Evolutionary conservation across 2,329 filamentous ascomycete species (phyloP).

Genomic region (Paracorniculantispora psalliotae): DNA sequence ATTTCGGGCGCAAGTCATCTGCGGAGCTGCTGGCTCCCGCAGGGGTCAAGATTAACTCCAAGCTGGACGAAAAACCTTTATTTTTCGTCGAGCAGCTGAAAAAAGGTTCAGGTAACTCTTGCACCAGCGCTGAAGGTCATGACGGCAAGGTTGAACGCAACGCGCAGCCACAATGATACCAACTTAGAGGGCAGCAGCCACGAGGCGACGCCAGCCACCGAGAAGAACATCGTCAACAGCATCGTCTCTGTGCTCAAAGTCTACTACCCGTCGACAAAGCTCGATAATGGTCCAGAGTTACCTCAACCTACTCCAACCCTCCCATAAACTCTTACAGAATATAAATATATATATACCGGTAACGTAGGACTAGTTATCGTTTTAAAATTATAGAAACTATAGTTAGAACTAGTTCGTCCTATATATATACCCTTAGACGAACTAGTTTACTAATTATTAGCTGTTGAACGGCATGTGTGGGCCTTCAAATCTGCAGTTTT

Average conservation of each 20-base stretch:
- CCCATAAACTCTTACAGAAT: no score
- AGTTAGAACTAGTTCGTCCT: no score
- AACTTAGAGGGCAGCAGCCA: no score
- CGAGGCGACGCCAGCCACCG: not conserved
- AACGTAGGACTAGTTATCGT: no score
- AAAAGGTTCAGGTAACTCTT: constrained; percentile 17
- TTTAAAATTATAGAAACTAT: no score
- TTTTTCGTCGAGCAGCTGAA: constrained; percentile 19
- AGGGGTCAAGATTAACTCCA: not conserved
- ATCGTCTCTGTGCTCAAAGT: constrained; percentile 16
- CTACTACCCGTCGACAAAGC: constrained; percentile 16
- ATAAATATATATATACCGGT: no score
- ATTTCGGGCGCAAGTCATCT: constrained; percentile 18
- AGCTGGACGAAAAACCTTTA: constrained; percentile 14
- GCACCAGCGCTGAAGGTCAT: constrained; percentile 18
- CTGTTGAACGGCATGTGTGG: no score
- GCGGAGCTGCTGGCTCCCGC: constrained; percentile 4
- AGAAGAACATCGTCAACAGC: constrained; percentile 4
- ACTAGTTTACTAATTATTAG: no score
- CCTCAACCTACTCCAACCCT: not conserved
- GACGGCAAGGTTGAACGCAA: constrained; percentile 6
- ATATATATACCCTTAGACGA: no score
- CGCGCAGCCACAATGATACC: not conserved
- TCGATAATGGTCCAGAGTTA: constrained; percentile 16
- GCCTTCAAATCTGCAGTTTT: no score